Evolutionary conservation across 345 rosid species (phyloP).

Genomic region (Tarenaya hassleriana): DNA sequence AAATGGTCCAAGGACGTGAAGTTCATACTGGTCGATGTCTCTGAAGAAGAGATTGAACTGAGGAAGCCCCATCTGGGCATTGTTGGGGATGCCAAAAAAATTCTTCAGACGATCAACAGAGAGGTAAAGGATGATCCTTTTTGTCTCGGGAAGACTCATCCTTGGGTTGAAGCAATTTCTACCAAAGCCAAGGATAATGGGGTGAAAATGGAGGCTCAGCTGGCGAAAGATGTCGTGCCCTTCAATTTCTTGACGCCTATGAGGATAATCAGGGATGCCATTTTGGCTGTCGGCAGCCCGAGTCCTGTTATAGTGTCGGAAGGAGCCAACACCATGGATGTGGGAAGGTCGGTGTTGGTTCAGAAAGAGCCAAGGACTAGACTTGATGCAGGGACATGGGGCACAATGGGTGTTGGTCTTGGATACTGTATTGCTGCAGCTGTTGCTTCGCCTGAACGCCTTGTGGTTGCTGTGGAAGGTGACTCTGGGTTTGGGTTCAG

Average conservation of each 20-base stretch:
- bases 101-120: slow-evolving; percentile 62
- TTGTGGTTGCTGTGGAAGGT: slow-evolving; percentile 95
- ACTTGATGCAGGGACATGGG: slow-evolving; percentile 99
- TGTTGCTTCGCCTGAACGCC: slow-evolving; percentile 77
- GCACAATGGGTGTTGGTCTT: slow-evolving; percentile 98
- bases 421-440: slow-evolving; percentile 99
- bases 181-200: slow-evolving; percentile 67
- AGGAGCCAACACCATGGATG: slow-evolving; percentile 98
- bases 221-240: slow-evolving; percentile 87
- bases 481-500: slow-evolving; percentile 98
- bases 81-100: slow-evolving; percentile 71
- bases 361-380: slow-evolving; percentile 96
- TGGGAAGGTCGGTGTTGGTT: slow-evolving; percentile 87
- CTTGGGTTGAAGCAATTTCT: slow-evolving; percentile 75
- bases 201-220: slow-evolving; percentile 70
- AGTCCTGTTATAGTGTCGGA: slow-evolving; percentile 86
- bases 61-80: slow-evolving; percentile 75
- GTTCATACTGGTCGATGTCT: slow-evolving; percentile 69
- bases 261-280: slow-evolving; percentile 92
- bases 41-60: slow-evolving; percentile 68
- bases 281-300: slow-evolving; percentile 60
- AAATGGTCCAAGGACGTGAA: slow-evolving; percentile 88
- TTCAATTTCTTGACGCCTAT: slow-evolving; percentile 86
- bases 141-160: slow-evolving; percentile 68
- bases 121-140: slow-evolving; percentile 89